These are phyloP conservation scores for Colletotrichum musae DNA, from an alignment of 2,329 filamentous ascomycete species.

Conservation along the genomic window DNA sequence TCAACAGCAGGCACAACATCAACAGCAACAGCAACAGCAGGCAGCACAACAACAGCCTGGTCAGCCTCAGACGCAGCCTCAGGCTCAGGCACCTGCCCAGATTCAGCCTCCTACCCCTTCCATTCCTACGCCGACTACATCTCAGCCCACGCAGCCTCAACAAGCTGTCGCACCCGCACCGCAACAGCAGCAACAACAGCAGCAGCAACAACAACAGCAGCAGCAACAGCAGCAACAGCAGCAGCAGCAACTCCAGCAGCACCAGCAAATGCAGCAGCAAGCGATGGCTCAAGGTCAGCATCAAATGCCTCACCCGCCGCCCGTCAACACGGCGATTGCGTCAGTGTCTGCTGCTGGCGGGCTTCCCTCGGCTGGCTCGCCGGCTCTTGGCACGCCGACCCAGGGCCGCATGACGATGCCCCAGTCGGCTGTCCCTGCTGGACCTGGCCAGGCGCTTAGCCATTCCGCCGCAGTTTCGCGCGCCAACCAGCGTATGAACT, in stretches of 20 bases:
- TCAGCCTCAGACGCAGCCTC: constrained; percentile 45
- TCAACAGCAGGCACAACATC: constrained; percentile 46
- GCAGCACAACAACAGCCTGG: constrained; percentile 44
- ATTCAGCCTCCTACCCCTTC: constrained; percentile 36
- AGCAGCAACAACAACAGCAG: constrained; percentile 49
- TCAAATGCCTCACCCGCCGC: constrained; percentile 50
- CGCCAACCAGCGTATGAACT: constrained; percentile 59
- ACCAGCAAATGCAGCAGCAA: constrained; percentile 42
- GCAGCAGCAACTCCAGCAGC: constrained; percentile 46
- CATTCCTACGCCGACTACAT: constrained; percentile 21
- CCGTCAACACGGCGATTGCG: constrained; percentile 64
- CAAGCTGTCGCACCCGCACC: constrained; percentile 17
- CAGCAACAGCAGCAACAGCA: constrained; percentile 44
- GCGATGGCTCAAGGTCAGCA: constrained; percentile 16
- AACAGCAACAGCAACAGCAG: constrained; percentile 33
- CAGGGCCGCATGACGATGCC: constrained; percentile 66
- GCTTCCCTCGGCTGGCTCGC: constrained; percentile 60
- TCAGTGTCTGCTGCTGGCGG: constrained; percentile 51
- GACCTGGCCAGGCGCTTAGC: constrained; percentile 58
- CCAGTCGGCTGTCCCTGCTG: constrained; percentile 59
- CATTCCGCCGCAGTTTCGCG: constrained; percentile 66
- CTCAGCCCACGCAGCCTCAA: constrained; percentile 32
- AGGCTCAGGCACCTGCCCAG: constrained; percentile 39
- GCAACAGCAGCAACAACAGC: constrained; percentile 43
- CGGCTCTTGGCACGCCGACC: constrained; percentile 66